Evolutionary conservation across 2,329 filamentous ascomycete species (phyloP).

Genomic region (Cladosporium cucumerinum): DNA sequence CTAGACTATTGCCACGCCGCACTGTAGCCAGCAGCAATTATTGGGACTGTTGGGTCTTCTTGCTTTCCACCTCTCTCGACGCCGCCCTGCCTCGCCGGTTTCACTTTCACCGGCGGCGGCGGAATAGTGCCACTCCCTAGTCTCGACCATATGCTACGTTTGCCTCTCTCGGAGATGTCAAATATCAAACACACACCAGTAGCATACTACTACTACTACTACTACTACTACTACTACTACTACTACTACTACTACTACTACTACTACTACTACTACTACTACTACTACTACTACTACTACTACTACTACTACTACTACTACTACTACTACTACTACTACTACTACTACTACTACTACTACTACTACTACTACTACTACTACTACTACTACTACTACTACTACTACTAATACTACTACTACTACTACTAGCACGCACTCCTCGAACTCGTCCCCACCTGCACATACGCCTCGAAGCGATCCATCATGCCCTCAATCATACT

Average conservation of each 20-base stretch:
- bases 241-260: too few species aligned
- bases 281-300: too few species aligned
- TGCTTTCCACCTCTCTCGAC: not conserved
- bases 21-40: not conserved
- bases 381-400: too few species aligned
- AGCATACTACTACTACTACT: too few species aligned
- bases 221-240: too few species aligned
- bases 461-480: not conserved
- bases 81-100: not conserved
- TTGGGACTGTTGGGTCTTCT: not conserved
- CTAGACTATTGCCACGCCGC: not conserved
- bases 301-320: too few species aligned
- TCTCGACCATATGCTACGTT: not conserved
- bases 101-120: constrained; percentile 5
- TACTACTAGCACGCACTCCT: too few species aligned
- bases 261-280: too few species aligned
- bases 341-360: too few species aligned
- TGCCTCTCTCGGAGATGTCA: not conserved
- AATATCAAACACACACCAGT: not conserved
- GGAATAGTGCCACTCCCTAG: not conserved
- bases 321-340: too few species aligned
- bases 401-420: too few species aligned
- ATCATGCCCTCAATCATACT: not conserved
- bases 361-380: too few species aligned
- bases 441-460: not conserved